Base-by-base conservation (phyloP, 345 rosid genomes). In the Populus nigra region DNA sequence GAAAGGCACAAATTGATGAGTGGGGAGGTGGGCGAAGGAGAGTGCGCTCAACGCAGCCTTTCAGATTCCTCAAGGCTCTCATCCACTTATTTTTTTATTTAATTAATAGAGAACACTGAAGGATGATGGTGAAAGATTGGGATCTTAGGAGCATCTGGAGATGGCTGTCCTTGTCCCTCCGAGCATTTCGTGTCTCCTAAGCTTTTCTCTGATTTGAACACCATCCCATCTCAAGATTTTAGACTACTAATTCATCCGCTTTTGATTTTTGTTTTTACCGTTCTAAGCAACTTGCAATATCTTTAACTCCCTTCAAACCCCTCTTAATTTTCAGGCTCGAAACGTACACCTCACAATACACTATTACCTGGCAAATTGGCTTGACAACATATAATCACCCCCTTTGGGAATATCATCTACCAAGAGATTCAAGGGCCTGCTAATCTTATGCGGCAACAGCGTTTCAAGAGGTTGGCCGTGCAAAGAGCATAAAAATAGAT, bases 31-130 rank as follows among this genome's bases (percentile, higher is more conserved):
- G 55, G 8, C 1, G 17, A 5, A 29, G 47, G 63, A 43, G 68
- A 71, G 39, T 62, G 57, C 71, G 41, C 31, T 62, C 31, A 13
- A 68, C 84, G 83, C 84, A 73, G 86, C 77, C 84, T 78, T 80
- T 61, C 83, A 47, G 84, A 84, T 84, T 86, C 89, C 76, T 67
- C 80, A 86, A 87, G 89, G 75, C 86, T 84, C 87, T 86, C 73
- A 17, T 57, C 87, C 85, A 84, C 83, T 78, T 82, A 81, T 73
- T 73, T 53, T 3, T 3, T 41, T 41, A 41, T 9, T 41, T 41
- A 7, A 22, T 49, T 43, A 35, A 17, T 50, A 10, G 39, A 27
- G 1, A 25, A 9, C 27, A 36, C 22, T 35, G 43, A 63, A 3
- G 49, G 65, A 16, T 16, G 50, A 62, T 18, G 38, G 25, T 3